phyloP scores from a whole-genome alignment of 2,329 filamentous ascomycete genomes.

The Neonectria faginata region DNA sequence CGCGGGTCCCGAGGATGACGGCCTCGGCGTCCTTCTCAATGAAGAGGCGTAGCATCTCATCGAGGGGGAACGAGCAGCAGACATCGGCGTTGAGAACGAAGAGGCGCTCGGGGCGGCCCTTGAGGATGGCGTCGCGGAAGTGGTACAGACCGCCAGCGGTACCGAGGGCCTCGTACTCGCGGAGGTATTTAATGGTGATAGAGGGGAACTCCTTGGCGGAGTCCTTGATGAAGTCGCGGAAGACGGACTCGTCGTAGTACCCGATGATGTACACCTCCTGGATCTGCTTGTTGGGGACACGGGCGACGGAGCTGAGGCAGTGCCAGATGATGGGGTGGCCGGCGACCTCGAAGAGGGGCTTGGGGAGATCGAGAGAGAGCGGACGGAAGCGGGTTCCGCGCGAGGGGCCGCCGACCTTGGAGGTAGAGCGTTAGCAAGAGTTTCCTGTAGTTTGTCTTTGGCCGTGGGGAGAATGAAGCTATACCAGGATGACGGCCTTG shows the following conservation, averaged over 20 bases:
- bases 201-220: constrained; percentile 85
- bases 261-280: constrained; percentile 98
- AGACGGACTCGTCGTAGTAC: constrained; percentile 97
- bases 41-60: constrained; percentile 94
- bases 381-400: constrained; percentile 96
- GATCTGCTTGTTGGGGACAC: constrained; percentile 82
- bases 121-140: constrained; percentile 98
- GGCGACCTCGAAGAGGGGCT: constrained; percentile 98
- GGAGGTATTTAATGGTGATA: constrained; percentile 89
- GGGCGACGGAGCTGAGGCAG: constrained; percentile 91
- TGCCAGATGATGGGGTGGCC: constrained; percentile 99
- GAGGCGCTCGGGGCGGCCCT: constrained; percentile 92
- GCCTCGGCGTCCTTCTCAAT: constrained; percentile 96
- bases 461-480: constrained; percentile 30
- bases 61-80: constrained; percentile 97
- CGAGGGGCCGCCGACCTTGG: constrained; percentile 91
- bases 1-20: constrained; percentile 92
- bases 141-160: constrained; percentile 98
- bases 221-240: constrained; percentile 98
- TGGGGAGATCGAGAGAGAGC: constrained; percentile 93
- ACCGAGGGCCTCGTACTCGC: constrained; percentile 96
- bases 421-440: constrained; percentile 44
- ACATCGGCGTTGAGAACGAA: constrained; percentile 99
- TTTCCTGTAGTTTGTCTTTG: not conserved
- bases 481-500: constrained; percentile 94